A percentile compares a stretch with the other conserved stretches of the same genome.
Conservation (phyloP, 768 basidiomycete genomes). For the Hypholoma fasciculare region DNA sequence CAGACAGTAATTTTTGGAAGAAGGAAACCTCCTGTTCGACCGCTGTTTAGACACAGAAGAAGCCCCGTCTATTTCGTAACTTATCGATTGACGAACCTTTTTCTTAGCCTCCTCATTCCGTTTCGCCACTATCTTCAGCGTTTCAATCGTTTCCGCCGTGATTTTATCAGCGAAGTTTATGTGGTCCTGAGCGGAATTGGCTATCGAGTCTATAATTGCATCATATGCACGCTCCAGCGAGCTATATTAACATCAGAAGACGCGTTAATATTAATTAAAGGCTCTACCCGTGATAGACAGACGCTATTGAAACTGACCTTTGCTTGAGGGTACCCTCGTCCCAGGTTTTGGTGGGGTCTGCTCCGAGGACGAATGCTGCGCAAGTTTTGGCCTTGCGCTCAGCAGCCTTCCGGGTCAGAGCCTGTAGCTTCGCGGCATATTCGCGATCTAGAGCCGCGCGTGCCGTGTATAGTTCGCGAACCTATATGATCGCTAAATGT, state of each 20-base stretch:
- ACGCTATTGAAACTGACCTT: slow-evolving; percentile 41
- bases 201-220: slow-evolving; percentile 62
- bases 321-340: slow-evolving; percentile 49
- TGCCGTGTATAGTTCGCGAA: slow-evolving; percentile 71
- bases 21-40: slow-evolving; percentile 58
- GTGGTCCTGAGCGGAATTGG: slow-evolving; percentile 68
- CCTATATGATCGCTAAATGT: slow-evolving; percentile 36
- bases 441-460: slow-evolving; percentile 73
- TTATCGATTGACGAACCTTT: slow-evolving; percentile 43
- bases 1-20: slow-evolving; percentile 69
- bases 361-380: slow-evolving; percentile 57
- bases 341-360: slow-evolving; percentile 65
- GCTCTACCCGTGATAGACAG: slow-evolving; percentile 2
- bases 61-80: too few species aligned
- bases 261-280: slow-evolving; percentile 1
- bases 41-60: not conserved
- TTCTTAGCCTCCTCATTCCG: slow-evolving; percentile 67
- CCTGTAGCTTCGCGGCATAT: slow-evolving; percentile 71
- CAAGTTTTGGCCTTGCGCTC: slow-evolving; percentile 72
- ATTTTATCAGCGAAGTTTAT: slow-evolving; percentile 63
- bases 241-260: slow-evolving; percentile 34
- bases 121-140: slow-evolving; percentile 57
- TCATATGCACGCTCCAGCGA: slow-evolving; percentile 74
- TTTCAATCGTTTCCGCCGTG: slow-evolving; percentile 60
- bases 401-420: slow-evolving; percentile 60